Conservation (phyloP, 345 rosid genomes). For the Gossypium herbaceum region DNA sequence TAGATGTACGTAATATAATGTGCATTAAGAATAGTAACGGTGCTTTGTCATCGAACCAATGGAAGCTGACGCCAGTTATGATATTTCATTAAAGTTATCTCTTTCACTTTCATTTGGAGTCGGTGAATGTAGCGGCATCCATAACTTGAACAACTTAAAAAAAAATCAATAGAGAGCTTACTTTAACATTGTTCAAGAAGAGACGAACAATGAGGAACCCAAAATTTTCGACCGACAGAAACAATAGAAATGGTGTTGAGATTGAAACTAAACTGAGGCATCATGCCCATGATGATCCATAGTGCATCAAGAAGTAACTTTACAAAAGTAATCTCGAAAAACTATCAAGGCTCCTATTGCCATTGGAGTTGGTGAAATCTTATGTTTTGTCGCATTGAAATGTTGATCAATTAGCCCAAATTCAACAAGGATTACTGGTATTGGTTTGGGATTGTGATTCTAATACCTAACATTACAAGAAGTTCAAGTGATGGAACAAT, state of each 20-base stretch:
- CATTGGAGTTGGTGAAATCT: too few relatives aligned
- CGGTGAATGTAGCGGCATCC: not conserved
- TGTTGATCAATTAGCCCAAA: not conserved
- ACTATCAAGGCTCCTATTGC: not conserved
- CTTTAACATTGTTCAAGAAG: too few relatives aligned
- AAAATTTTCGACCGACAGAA: not conserved
- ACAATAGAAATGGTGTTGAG: not conserved
- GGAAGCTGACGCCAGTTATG: not conserved
- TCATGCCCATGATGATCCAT: not conserved
- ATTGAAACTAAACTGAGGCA: not conserved
- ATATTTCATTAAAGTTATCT: not conserved
- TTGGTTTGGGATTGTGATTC: not conserved
- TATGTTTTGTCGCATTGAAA: too few relatives aligned
- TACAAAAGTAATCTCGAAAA: not conserved
- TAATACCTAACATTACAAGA: not conserved
- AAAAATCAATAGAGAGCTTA: not conserved
- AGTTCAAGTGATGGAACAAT: not conserved
- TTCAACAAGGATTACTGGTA: not conserved
- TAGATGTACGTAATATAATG: too few relatives aligned
- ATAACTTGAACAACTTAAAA: not conserved
- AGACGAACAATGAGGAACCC: not conserved
- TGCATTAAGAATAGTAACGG: not conserved
- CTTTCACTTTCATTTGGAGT: not conserved
- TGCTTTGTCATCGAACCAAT: not conserved
- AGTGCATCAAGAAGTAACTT: not conserved